These are phyloP conservation scores for Lipomyces mesembrius DNA, from an alignment of 805 yeast genomes.

Conservation along the genomic window DNA sequence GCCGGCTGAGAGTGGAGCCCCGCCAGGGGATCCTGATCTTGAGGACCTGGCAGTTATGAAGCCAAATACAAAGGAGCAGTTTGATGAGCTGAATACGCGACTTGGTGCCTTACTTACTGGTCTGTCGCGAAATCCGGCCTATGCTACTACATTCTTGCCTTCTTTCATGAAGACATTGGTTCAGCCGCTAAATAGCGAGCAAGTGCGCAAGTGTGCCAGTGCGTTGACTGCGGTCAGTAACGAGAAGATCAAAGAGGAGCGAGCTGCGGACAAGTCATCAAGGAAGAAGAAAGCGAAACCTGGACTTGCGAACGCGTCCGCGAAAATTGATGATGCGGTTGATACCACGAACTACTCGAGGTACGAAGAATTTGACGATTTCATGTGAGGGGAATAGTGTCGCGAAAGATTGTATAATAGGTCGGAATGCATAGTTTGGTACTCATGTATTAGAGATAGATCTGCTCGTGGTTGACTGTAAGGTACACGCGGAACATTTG, in stretches of 20 bases:
- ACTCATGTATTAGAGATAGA: not conserved
- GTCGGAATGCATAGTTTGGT: not conserved
- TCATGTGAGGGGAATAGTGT: conserved; percentile 43
- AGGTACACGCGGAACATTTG: not conserved
- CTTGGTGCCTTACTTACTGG: conserved; percentile 63
- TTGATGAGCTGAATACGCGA: conserved; percentile 74
- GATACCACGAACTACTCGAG: conserved; percentile 57
- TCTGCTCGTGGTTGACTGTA: not conserved
- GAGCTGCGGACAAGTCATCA: conserved; percentile 61
- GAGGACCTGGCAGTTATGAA: conserved; percentile 50
- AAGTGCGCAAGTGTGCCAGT: conserved; percentile 80
- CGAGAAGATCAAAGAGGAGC: conserved; percentile 84
- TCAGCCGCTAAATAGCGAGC: conserved; percentile 80
- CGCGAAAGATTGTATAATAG: not conserved
- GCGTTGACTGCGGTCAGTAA: conserved; percentile 80
- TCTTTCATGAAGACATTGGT: conserved; percentile 85
- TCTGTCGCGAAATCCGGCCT: conserved; percentile 67
- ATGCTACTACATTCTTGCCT: conserved; percentile 70
- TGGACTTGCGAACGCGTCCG: conserved; percentile 70
- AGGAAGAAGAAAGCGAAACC: conserved; percentile 96
- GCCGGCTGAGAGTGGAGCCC: conserved; percentile 47
- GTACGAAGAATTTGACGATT: conserved; percentile 51
- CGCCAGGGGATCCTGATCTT: conserved; percentile 40
- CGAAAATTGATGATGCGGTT: conserved; percentile 62
- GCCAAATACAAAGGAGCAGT: conserved; percentile 80